Base-by-base conservation (phyloP, 768 basidiomycete genomes). In the Naganishia vaughanmartiniae region DNA sequence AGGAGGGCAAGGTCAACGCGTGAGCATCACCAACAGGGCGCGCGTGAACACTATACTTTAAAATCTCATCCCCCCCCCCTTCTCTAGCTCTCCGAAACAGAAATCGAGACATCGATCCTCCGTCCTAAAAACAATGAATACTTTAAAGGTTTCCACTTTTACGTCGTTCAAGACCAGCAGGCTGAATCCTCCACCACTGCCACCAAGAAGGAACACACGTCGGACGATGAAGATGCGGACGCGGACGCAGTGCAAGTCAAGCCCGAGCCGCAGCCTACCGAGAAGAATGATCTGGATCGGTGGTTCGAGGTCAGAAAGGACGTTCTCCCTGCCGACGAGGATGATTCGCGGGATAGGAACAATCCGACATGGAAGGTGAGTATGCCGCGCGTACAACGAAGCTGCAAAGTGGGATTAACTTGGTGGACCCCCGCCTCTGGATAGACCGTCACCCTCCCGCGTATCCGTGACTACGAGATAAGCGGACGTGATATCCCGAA, bases 391-490 rank as follows among this genome's bases (percentile, higher is more conserved):
- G 66, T 70, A 9, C 28, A 65, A n/a, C 60, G 73, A n/a, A 15
- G 69, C 65, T 21, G 69, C 71, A 7, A 55, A 72, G 24, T 60
- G 74, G n/a, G 7, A 26, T 42, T 67, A 28, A 33, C 54, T n/a
- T 30, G 57, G 12, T 36, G 5, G 66, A 46, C 60, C 19, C 24
- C 48, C 21, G 5, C 17, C n/a, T 51, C 39, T 48, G 30, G 2
- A 10, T 34, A 60, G 56, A 34, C 53, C n/a, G 51, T 55, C 19
- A 54, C 55, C 2, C 26, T 66, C 19, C 48, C 65, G 5, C 66
- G 53, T 3, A 26, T 71, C 0, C 72, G 78, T 54, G 74, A 74
- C 36, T 80, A 78, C 68, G 79, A 80, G 39, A 73, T 78, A 17
- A 72, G 70, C 9, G 60, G 73, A 45, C 68, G 57, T 6, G 67